Evolutionary conservation across 2,329 filamentous ascomycete species (phyloP).

Genomic region (Fusarium coicis): DNA sequence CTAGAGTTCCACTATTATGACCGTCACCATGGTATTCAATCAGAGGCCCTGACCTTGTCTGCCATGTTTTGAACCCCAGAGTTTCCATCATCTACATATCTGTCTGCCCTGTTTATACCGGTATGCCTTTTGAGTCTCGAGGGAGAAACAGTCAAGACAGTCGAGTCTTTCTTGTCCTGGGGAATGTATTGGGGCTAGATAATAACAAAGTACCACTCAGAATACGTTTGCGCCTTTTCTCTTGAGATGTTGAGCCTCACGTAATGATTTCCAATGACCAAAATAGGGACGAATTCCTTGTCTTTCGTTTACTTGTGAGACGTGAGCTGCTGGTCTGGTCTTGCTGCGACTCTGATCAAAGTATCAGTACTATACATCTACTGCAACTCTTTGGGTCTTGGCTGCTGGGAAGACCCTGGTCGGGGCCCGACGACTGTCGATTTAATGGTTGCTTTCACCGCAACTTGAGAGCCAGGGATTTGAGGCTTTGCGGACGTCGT

Average conservation of each 20-base stretch:
- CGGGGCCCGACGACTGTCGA: conserved; percentile 25
- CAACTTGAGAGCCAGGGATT: conserved; percentile 43
- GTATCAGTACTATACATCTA: conserved; percentile 4
- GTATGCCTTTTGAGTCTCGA: background rate
- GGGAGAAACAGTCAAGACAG: conserved; percentile 3
- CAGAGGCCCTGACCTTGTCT: conserved; percentile 9
- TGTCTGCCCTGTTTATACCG: background rate
- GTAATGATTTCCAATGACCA: background rate
- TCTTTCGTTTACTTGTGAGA: background rate
- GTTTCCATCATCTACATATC: background rate
- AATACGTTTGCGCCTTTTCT: background rate
- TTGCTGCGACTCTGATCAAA: background rate
- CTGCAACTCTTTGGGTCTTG: conserved; percentile 11
- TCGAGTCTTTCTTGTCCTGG: background rate
- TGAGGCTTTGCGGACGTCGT: conserved; percentile 20
- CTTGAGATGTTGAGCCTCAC: background rate
- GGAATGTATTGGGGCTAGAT: background rate
- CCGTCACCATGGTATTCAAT: conserved; percentile 37
- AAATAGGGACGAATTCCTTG: background rate
- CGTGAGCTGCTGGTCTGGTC: background rate
- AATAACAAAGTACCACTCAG: too few species aligned
- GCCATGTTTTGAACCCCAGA: conserved; percentile 7
- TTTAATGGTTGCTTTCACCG: conserved; percentile 44
- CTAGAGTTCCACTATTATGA: conserved; percentile 33
- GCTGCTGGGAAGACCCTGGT: conserved; percentile 42